Evolutionary conservation across 2,329 filamentous ascomycete genomes (phyloP).

Genomic region (Leptodontidium sp.): DNA sequence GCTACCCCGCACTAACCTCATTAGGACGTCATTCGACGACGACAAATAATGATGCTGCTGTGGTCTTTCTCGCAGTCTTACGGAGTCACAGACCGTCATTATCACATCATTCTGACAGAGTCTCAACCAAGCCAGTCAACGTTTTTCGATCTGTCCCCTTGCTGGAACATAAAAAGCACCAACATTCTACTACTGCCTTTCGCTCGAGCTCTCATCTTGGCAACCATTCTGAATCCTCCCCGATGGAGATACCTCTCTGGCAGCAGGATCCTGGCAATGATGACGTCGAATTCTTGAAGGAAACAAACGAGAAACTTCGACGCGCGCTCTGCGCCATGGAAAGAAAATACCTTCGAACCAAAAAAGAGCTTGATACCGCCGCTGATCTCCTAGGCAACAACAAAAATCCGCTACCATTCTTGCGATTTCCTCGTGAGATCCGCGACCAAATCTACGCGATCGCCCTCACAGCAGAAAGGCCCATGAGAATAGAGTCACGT

Average conservation of each 20-base stretch:
- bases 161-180: not conserved
- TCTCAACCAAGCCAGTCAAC: not conserved
- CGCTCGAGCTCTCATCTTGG: not conserved
- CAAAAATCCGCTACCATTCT: constrained; percentile 7
- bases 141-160: not conserved
- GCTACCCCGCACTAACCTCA: not conserved
- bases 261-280: not conserved
- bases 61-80: not conserved
- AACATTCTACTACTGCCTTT: not conserved
- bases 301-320: constrained; percentile 3
- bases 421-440: not conserved
- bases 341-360: not conserved
- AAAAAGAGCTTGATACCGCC: constrained; percentile 2
- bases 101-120: not conserved
- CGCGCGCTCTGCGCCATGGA: not conserved
- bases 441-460: too few species aligned
- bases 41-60: not conserved
- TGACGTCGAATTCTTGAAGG: not conserved
- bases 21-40: not conserved
- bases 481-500: too few species aligned
- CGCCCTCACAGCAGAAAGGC: too few species aligned
- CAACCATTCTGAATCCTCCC: not conserved
- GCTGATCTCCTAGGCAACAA: not conserved
- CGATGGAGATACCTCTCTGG: constrained; percentile 7
- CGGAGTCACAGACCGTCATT: not conserved